Evolutionary conservation across 2,329 filamentous ascomycete species (phyloP).

Genomic region (Penicillium expansum): DNA sequence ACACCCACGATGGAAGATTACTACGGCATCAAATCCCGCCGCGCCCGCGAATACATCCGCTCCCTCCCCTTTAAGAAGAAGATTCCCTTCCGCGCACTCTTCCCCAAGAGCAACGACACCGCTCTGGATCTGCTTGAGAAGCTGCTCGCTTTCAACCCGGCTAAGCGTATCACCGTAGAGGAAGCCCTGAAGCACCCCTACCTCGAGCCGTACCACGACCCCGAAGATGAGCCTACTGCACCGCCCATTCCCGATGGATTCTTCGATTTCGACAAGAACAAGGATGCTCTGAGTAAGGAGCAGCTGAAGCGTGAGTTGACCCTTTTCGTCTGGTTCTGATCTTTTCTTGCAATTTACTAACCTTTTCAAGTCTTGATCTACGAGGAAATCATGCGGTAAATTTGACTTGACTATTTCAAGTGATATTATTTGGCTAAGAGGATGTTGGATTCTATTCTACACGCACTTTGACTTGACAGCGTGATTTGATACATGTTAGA

Average conservation of each 20-base stretch:
- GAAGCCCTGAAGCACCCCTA: conserved; percentile 97
- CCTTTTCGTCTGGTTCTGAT: not conserved
- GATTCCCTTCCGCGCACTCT: conserved; percentile 94
- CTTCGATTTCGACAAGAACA: conserved; percentile 99
- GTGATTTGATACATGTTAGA: conserved; percentile 13
- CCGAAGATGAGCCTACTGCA: conserved; percentile 95
- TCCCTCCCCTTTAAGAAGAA: conserved; percentile 99
- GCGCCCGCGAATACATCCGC: conserved; percentile 95
- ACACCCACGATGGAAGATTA: conserved; percentile 99
- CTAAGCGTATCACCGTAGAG: conserved; percentile 97
- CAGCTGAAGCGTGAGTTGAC: conserved; percentile 74
- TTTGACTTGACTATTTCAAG: not conserved
- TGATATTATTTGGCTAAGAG: not conserved
- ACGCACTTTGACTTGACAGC: conserved; percentile 11
- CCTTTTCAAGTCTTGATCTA: conserved; percentile 70
- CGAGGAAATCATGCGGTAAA: conserved; percentile 84
- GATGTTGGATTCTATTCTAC: conserved; percentile 9
- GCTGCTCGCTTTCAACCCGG: conserved; percentile 94
- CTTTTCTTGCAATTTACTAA: conserved; percentile 11
- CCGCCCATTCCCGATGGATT: conserved; percentile 97
- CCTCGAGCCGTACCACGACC: conserved; percentile 97
- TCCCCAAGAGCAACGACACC: conserved; percentile 98
- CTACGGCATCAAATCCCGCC: conserved; percentile 98
- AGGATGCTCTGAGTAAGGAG: conserved; percentile 97
- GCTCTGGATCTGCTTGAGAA: conserved; percentile 93